Percentiles rank a stretch among this genome's conserved stretches.
phyloP scores from a whole-genome alignment of 106 monocot genomes.

The Xerophyta viscosa region DNA sequence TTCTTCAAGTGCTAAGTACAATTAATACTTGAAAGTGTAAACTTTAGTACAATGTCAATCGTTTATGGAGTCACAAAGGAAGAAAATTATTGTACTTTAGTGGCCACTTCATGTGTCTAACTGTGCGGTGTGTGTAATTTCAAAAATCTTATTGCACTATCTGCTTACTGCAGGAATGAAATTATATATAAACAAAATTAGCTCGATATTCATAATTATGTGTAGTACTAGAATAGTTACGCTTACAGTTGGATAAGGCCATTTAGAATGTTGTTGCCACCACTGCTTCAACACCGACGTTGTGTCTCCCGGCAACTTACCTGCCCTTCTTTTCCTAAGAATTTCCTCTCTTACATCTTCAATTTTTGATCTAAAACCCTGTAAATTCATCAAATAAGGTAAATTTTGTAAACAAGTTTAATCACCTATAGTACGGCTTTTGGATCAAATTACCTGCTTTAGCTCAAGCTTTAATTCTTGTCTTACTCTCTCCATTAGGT shows the following conservation, averaged over 20 bases:
- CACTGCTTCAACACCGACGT: constrained; percentile 92
- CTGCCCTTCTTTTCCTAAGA: constrained; percentile 89
- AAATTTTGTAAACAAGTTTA: neutral
- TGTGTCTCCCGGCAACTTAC: constrained; percentile 94
- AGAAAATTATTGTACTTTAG: too few relatives aligned
- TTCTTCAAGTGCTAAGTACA: too few relatives aligned
- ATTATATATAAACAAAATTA: too few relatives aligned
- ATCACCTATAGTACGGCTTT: neutral
- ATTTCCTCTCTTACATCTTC: constrained; percentile 99
- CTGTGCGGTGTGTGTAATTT: too few relatives aligned
- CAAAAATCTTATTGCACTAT: too few relatives aligned
- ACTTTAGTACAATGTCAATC: too few relatives aligned
- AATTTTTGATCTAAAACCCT: constrained; percentile 92
- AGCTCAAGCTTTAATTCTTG: constrained; percentile 86
- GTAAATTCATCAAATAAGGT: neutral
- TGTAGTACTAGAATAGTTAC: too few relatives aligned
- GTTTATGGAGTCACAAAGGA: too few relatives aligned
- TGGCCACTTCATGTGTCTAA: too few relatives aligned
- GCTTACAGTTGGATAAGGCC: constrained; percentile 97
- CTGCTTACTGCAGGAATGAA: too few relatives aligned
- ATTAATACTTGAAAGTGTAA: too few relatives aligned
- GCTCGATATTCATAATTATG: too few relatives aligned
- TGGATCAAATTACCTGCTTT: constrained; percentile 78
- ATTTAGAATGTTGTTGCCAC: constrained; percentile 98
- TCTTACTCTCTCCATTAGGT: constrained; percentile 92